Base-by-base conservation (phyloP, 495 filamentous ascomycete genomes). In the Cenococcum geophilum region DNA sequence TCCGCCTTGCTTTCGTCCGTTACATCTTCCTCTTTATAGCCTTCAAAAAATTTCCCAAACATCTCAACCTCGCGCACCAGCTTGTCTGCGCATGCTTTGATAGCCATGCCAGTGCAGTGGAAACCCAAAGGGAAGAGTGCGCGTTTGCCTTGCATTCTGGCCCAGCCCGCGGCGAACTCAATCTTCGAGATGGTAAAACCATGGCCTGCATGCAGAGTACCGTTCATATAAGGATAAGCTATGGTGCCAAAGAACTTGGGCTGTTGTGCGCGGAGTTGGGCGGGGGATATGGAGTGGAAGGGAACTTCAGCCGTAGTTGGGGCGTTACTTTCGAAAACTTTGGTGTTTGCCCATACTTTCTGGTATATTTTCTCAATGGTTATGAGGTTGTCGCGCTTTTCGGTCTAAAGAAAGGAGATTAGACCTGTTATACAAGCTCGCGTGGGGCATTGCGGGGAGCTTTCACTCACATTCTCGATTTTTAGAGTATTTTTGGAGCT, bases 51-150 rank as follows among this genome's bases (percentile, higher is more conserved):
- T 70, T 86, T 75, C 22, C 93, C 95, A 72, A 98, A 98, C 76
- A 89, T 79, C 75, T 89, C 82, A 16, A 96, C 82, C 71, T 98
- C 95, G 57, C 92, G 86, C 50, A 80, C 79, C 37, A 98, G 84
- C 76, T 97, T 97, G 76, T 98, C 93, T 25, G 93, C 92, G 70
- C 89, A 95, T 4, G 93, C 91, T 74, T 96, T 97, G 77, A 98
- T 97, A 4, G 93, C 91, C 84, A 98, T 92, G 71, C 93, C 93
- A 0, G 95, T 97, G 76, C 90, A 95, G 77, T 98, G 93, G 76
- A 88, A 97, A 14, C 93, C 95, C 52, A 89, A 83, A 56, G 93
- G 93, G 74, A 92, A 97, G 48, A 97, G 78, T 60, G 83, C 79
- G 49, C 87, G 79, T 77, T 89, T 89, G 63, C 93, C 93, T 73